Evolutionary conservation across 768 basidiomycete genomes (phyloP).

Genomic region (Kwoniella bestiolae): DNA sequence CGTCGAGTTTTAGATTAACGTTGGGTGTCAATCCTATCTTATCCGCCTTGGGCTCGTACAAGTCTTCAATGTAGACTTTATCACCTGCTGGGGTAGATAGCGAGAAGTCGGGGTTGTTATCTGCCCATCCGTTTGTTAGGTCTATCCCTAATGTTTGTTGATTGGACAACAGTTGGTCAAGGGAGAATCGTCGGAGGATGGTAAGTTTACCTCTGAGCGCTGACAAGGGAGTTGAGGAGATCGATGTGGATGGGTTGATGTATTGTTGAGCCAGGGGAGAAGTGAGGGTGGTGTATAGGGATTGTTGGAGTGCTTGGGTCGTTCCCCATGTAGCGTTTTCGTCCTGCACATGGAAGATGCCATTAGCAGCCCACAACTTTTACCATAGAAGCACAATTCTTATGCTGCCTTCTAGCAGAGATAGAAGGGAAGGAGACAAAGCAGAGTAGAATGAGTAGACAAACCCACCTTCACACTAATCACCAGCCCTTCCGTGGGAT

Average conservation of each 20-base stretch:
- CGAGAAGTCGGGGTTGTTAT: conserved; percentile 15
- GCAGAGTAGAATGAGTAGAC: not conserved
- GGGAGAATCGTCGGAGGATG: conserved; percentile 18
- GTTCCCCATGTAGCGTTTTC: conserved; percentile 23
- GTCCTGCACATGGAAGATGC: not conserved
- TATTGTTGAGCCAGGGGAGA: conserved; percentile 11
- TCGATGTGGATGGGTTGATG: conserved; percentile 9
- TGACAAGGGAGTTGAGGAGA: conserved; percentile 5
- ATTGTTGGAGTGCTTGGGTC: conserved; percentile 1
- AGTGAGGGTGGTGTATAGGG: conserved; percentile 14
- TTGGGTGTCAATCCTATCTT: conserved; percentile 6
- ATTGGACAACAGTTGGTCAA: not conserved
- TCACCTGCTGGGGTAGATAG: not conserved
- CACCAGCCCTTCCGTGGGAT: conserved; percentile 16
- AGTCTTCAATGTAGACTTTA: conserved; percentile 18
- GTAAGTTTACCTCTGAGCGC: conserved; percentile 18
- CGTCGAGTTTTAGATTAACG: conserved; percentile 16
- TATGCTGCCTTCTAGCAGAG: too few species aligned
- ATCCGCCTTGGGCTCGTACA: conserved; percentile 12
- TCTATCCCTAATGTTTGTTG: conserved; percentile 2
- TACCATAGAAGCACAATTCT: too few species aligned
- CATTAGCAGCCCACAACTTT: not conserved
- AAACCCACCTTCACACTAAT: conserved; percentile 25
- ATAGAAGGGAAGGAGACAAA: too few species aligned
- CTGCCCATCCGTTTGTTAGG: conserved; percentile 9